Conservation (phyloP, 2,329 filamentous ascomycete species). For the Penicillium sp. region DNA sequence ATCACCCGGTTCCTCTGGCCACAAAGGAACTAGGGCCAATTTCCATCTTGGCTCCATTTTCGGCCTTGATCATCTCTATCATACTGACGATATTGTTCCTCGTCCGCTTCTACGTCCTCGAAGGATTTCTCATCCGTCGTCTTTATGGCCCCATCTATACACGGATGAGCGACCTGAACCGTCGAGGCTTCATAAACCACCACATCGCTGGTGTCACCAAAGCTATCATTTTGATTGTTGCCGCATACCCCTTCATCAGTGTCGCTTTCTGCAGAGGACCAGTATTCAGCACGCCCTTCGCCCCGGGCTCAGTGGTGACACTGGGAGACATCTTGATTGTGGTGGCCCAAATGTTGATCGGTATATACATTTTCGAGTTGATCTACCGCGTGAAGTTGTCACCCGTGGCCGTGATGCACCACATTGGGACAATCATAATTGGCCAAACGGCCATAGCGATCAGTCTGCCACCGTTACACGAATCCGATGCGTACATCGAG, state of each 20-base stretch:
- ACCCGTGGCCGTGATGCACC: constrained; percentile 43
- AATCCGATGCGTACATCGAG: constrained; percentile 36
- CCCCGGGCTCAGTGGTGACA: constrained; percentile 30
- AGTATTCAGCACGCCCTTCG: constrained; percentile 32
- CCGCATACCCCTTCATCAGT: constrained; percentile 44
- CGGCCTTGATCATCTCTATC: constrained; percentile 28
- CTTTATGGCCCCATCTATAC: constrained; percentile 39
- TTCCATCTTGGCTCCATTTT: constrained; percentile 25
- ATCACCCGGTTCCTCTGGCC: background rate
- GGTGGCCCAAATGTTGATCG: constrained; percentile 42
- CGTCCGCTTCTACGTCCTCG: constrained; percentile 45
- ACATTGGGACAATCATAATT: constrained; percentile 43
- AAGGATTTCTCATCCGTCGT: constrained; percentile 37
- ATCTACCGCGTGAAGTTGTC: constrained; percentile 44
- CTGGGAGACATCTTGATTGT: constrained; percentile 45
- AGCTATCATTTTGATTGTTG: constrained; percentile 39
- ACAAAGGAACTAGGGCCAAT: constrained; percentile 19
- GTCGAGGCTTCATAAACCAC: constrained; percentile 48
- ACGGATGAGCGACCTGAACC: constrained; percentile 35
- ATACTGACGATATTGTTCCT: constrained; percentile 36
- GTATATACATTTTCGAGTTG: constrained; percentile 50
- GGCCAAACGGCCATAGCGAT: constrained; percentile 46
- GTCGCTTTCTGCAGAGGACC: constrained; percentile 35
- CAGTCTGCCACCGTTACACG: constrained; percentile 25
- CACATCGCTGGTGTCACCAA: constrained; percentile 47